These are phyloP conservation scores for Picochlorum sp. DNA, from an alignment of 139 green algal species.

Conservation along the genomic window DNA sequence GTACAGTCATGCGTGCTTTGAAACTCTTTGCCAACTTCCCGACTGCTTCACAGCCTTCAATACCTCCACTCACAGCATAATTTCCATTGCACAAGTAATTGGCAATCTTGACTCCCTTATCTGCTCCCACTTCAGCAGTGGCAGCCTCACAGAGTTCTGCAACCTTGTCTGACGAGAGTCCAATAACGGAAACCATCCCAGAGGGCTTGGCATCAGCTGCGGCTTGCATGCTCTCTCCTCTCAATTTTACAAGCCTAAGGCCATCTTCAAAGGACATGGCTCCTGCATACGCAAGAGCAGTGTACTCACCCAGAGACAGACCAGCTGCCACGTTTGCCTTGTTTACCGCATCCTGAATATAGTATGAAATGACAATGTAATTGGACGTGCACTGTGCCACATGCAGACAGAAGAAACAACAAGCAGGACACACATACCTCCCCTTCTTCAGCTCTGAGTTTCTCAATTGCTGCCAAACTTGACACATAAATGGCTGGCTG, in stretches of 20 bases:
- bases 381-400: too few relatives aligned
- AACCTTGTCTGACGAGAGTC: constrained; percentile 75
- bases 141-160: constrained; percentile 78
- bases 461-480: constrained; percentile 90
- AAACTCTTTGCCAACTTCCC: constrained; percentile 28
- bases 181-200: constrained; percentile 93
- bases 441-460: constrained; percentile 67
- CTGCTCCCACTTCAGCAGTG: constrained; percentile 51
- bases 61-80: constrained; percentile 87
- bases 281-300: constrained; percentile 85
- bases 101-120: constrained; percentile 80
- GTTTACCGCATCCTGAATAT: constrained; percentile 45
- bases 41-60: constrained; percentile 74
- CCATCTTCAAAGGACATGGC: constrained; percentile 85
- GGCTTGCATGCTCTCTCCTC: constrained; percentile 96
- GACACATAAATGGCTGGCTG: constrained; percentile 98
- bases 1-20: constrained; percentile 65
- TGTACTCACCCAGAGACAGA: constrained; percentile 96
- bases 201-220: constrained; percentile 79
- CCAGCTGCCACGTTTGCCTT: constrained; percentile 70
- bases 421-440: too few relatives aligned
- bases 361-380: constrained; percentile 1
- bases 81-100: constrained; percentile 98
- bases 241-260: constrained; percentile 83
- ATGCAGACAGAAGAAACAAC: too few relatives aligned